Base-by-base conservation (phyloP, 1,284 basidiomycete species). In the Peniophora sp. region DNA sequence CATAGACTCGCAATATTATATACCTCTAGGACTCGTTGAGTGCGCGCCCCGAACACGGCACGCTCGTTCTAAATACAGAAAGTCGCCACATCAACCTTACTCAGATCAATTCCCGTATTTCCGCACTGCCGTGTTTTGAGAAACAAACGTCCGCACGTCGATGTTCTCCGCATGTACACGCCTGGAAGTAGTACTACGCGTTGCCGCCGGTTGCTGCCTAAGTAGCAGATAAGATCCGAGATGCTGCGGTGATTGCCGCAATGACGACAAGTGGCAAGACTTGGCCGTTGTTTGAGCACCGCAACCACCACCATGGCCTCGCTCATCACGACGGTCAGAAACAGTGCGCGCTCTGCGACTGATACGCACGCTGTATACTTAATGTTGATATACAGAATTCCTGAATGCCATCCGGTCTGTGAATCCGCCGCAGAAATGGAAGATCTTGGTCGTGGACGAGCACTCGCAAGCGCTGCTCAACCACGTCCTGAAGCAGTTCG, bases 371-470 rank as follows among this genome's bases (percentile, higher is more conserved):
- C 10, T 3, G n/a, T 12, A 17, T 24, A 44, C 3, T 38, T 51
- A 41, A 16, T 41, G 57, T 50, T 20, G 3, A 50, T 38, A 22
- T 49, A 12, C 60, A 92, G 88, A 83, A 63, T 89, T 91, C 64
- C 73, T 92, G 52, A 84, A 89, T 51, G 83, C 85, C 23, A 85
- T 92, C 62, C 79, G 86, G 65, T 88, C 85, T 47, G 81, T 92
- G 45, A 83, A 90, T 61, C 89, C 90, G 2, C 80, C 83, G 8
- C 80, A 79, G 52, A 72, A 79, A 77, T 99, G 96, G 96, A 99
- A 99, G 79, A 88, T 96, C 61, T 80, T 99, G 47, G 92, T 99
- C 54, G 90, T 98, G 41, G 96, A 99, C 68, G 87, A 94, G 56
- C 83, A 92, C 70, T 89, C 93, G 25, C 88, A 94, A 68, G 81